Evolutionary conservation across 306 rosid species (phyloP).

Genomic region (Sophora flavescens): DNA sequence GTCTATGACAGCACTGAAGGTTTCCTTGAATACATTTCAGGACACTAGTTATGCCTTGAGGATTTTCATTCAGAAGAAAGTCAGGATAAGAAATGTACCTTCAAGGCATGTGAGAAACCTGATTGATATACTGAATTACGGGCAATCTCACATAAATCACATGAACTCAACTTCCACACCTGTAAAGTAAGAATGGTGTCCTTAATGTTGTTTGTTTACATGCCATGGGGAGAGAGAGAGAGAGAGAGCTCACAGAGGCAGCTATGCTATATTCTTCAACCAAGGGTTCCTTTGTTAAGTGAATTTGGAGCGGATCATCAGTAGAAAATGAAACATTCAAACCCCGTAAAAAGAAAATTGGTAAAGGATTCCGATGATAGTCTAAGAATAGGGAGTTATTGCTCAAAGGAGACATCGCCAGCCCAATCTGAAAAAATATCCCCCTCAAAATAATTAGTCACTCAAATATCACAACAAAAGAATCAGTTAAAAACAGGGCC

Average conservation of each 20-base stretch:
- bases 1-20: not conserved
- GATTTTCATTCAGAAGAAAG: not conserved
- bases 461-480: slow-evolving; percentile 17
- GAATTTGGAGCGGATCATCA: slow-evolving; percentile 91
- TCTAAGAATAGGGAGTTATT: slow-evolving; percentile 84
- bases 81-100: slow-evolving; percentile 54
- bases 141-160: slow-evolving; percentile 87
- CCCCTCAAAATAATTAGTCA: slow-evolving; percentile 31
- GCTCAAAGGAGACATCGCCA: slow-evolving; percentile 90
- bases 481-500: slow-evolving; percentile 19
- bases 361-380: slow-evolving; percentile 88
- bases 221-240: not conserved
- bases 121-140: slow-evolving; percentile 91
- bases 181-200: slow-evolving; percentile 40
- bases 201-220: not conserved
- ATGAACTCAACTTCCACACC: slow-evolving; percentile 89
- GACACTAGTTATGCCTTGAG: not conserved
- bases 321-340: slow-evolving; percentile 86
- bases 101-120: slow-evolving; percentile 84
- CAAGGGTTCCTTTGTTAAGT: slow-evolving; percentile 85
- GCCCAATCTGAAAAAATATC: slow-evolving; percentile 68
- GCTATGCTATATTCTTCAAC: slow-evolving; percentile 92
- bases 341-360: slow-evolving; percentile 77
- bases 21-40: not conserved
- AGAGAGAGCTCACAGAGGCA: slow-evolving; percentile 70